Evolutionary conservation across 2,329 filamentous ascomycete species (phyloP), one percentile per base, ranked within the genome.

Genomic region (Colletotrichum gloeosporioides): DNA sequence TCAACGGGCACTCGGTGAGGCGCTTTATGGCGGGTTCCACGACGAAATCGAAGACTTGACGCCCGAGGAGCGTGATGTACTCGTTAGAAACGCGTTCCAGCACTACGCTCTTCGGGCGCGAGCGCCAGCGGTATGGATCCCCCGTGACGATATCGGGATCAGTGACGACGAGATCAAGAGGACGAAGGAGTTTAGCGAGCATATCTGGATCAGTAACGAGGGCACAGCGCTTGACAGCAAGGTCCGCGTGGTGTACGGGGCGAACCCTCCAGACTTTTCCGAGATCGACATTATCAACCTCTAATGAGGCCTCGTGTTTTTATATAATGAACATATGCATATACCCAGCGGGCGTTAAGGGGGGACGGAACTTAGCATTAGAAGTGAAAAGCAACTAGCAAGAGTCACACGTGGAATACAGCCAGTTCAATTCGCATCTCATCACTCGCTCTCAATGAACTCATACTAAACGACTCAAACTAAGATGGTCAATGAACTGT

Each of bases 21-120:
- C 96, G 4, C 89, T 99, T 4, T 99, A 96, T 83, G 93, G 95
- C 27, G 95, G 95, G 6, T 95, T 96, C 80, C 93, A 96, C 79
- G 96, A 99, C 81, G 96, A 98, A 87, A 93, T 99, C 78, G 96
- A 98, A 84, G 97, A 99, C 82, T 88, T 99, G 65, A 97, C 95
- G 2, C 95, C 96, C 0, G 95, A 96, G 22, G 95, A 98, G 83
- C 91, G 97, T 80, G 96, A 99, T 82, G 89, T 92, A 74, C 91
- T 99, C 53, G 94, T 97, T 15, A 93, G 93, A 71, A 93, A 96
- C 80, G 96, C 96, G 1, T 99, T 99, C 85, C 93, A 96, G 85
- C 97, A 99, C 82, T 93, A 93, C 39, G 97, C 97, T 1, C 89
- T 98, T 49, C 92, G 97, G 10, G 95, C 96, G 2, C 92, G 94